These are phyloP conservation scores for Ogataea thermomethanolica DNA, from an alignment of 805 yeast genomes.

Conservation along the genomic window DNA sequence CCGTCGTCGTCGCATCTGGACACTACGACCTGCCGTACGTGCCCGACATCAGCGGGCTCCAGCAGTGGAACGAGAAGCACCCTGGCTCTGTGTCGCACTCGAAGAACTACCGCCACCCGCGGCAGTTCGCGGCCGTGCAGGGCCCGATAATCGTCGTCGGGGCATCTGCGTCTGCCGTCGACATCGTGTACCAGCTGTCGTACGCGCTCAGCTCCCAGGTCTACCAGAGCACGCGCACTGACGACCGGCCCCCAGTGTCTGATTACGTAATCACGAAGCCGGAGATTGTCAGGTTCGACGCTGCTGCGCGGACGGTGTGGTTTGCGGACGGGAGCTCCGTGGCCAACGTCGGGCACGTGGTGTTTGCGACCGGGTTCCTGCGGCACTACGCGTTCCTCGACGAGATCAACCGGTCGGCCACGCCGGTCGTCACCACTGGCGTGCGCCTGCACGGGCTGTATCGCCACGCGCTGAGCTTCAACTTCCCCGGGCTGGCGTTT, in stretches of 20 bases:
- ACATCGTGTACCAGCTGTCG: slow-evolving; percentile 61
- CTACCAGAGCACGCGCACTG: slow-evolving; percentile 49
- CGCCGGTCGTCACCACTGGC: slow-evolving; percentile 45
- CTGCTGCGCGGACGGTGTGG: slow-evolving; percentile 36
- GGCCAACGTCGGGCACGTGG: slow-evolving; percentile 46
- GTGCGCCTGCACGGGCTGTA: slow-evolving; percentile 49
- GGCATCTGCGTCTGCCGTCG: slow-evolving; percentile 71
- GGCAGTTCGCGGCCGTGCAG: slow-evolving; percentile 38
- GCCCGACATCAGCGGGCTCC: slow-evolving; percentile 56
- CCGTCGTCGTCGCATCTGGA: slow-evolving; percentile 62
- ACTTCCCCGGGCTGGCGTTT: slow-evolving; percentile 63
- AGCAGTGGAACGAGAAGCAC: slow-evolving; percentile 40
- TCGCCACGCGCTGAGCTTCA: slow-evolving; percentile 54
- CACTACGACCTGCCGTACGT: slow-evolving; percentile 56
- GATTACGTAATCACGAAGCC: slow-evolving; percentile 40
- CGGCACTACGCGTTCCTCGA: slow-evolving; percentile 59
- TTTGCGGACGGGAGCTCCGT: slow-evolving; percentile 49
- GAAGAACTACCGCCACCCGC: slow-evolving; percentile 50
- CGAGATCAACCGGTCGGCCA: slow-evolving; percentile 20
- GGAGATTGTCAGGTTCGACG: slow-evolving; percentile 40
- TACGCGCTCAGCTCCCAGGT: slow-evolving; percentile 38
- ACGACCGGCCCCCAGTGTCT: slow-evolving; percentile 39
- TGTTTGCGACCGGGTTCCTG: slow-evolving; percentile 72
- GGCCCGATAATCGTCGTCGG: slow-evolving; percentile 61
- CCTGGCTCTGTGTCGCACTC: slow-evolving; percentile 57